Evolutionary conservation across 176 grass and related monocot genomes (phyloP).

Genomic region (Ampelocalamus luodianensis): DNA sequence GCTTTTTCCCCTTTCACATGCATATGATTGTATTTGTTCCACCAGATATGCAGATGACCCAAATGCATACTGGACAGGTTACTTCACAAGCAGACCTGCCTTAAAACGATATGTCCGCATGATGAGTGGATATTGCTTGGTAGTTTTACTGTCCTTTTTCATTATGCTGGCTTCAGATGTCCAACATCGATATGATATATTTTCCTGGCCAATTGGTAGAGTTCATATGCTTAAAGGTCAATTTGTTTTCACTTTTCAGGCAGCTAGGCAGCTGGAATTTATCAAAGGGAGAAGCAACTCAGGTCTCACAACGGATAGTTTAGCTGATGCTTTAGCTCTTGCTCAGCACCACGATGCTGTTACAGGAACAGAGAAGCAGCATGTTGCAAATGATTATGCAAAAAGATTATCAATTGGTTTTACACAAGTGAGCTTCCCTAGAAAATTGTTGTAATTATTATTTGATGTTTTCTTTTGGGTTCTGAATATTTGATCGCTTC

Average conservation of each 20-base stretch:
- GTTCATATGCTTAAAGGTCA: conserved; percentile 24
- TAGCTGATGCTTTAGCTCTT: conserved; percentile 88
- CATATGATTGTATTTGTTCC: conserved; percentile 44
- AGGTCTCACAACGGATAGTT: conserved; percentile 61
- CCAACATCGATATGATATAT: conserved; percentile 1
- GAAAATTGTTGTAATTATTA: conserved; percentile 19
- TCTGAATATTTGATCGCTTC: neutral
- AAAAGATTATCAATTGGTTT: conserved; percentile 96
- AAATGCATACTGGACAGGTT: conserved; percentile 97
- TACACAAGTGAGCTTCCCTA: conserved; percentile 58
- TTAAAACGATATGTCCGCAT: conserved; percentile 81
- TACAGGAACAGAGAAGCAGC: conserved; percentile 97
- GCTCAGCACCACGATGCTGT: conserved; percentile 95
- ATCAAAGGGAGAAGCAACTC: conserved; percentile 63
- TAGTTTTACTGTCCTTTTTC: conserved; percentile 34
- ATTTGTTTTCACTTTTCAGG: conserved; percentile 64
- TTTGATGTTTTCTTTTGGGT: conserved; percentile 21
- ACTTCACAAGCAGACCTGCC: conserved; percentile 95
- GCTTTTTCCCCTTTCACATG: neutral
- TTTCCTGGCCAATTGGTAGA: neutral
- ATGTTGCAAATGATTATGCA: conserved; percentile 97
- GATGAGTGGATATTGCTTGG: conserved; percentile 96
- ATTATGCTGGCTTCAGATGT: conserved; percentile 25
- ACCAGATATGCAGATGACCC: conserved; percentile 93
- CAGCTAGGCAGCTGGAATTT: conserved; percentile 90